Evolutionary conservation across 1,284 basidiomycete genomes (phyloP).

Genomic region (Pseudozyma sp.): DNA sequence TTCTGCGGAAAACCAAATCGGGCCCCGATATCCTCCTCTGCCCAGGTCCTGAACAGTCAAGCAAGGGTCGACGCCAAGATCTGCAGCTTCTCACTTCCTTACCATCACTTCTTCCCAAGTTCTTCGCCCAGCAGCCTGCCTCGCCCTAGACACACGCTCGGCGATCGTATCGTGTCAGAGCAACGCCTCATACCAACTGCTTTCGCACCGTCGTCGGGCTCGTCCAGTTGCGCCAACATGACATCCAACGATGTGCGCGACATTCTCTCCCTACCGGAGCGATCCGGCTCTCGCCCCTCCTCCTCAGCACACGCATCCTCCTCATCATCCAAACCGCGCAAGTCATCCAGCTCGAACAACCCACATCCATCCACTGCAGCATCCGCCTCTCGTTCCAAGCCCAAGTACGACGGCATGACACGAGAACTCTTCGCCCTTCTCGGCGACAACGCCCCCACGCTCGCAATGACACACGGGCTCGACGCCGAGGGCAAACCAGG

Average conservation of each 20-base stretch:
- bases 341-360: constrained; percentile 37
- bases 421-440: constrained; percentile 93
- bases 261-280: constrained; percentile 61
- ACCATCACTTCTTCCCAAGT: constrained; percentile 2
- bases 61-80: constrained; percentile 16
- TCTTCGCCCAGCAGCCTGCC: not conserved
- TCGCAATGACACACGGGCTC: constrained; percentile 69
- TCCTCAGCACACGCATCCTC: constrained; percentile 37
- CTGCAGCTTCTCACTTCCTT: constrained; percentile 20
- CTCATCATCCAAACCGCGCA: constrained; percentile 37
- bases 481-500: constrained; percentile 36
- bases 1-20: not conserved
- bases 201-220: no score
- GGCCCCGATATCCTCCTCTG: not conserved
- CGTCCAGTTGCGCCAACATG: constrained; percentile 24
- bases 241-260: constrained; percentile 64
- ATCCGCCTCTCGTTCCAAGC: constrained; percentile 30
- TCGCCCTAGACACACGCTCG: no score
- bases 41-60: not conserved
- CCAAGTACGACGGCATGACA: constrained; percentile 77
- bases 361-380: constrained; percentile 33
- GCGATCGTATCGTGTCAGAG: no score
- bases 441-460: constrained; percentile 86
- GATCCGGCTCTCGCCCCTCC: constrained; percentile 24
- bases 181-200: no score